These are phyloP conservation scores for Rhododendron ferrugineum DNA, from an alignment of 148 eudicot genomes.

Conservation along the genomic window DNA sequence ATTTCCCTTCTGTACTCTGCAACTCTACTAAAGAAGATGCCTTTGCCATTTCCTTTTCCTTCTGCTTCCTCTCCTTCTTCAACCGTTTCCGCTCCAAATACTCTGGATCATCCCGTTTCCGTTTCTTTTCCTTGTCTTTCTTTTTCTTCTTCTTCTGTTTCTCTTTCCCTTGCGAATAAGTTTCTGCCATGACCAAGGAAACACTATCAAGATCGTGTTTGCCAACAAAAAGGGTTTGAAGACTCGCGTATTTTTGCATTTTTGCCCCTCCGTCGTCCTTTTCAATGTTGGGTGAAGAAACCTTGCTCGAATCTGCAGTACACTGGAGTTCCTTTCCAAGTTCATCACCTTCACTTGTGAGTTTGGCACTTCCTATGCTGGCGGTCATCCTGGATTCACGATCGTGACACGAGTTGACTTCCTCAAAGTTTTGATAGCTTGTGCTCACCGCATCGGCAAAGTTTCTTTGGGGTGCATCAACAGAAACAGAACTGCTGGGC, in stretches of 20 bases:
- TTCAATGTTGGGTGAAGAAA: constrained; percentile 30
- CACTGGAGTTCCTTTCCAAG: constrained; percentile 74
- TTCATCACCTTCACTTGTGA: constrained; percentile 55
- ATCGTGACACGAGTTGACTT: constrained; percentile 82
- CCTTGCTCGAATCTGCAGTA: constrained; percentile 87
- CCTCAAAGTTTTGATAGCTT: constrained; percentile 65
- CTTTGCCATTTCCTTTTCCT: constrained; percentile 21
- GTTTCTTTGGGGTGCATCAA: constrained; percentile 66
- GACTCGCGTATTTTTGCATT: constrained; percentile 24
- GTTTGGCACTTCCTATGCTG: constrained; percentile 85
- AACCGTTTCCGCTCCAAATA: constrained; percentile 61
- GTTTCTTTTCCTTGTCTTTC: constrained; percentile 64
- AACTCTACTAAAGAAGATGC: constrained; percentile 10
- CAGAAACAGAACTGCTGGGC: constrained; percentile 78
- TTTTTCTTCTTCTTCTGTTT: constrained; percentile 48
- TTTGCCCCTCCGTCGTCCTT: constrained; percentile 22
- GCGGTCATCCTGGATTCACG: constrained; percentile 85
- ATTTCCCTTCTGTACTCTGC: constrained; percentile 16
- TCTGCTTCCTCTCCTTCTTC: constrained; percentile 83
- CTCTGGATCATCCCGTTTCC: constrained; percentile 71
- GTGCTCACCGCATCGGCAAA: constrained; percentile 32
- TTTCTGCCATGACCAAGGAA: constrained; percentile 12
- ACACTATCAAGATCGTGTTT: constrained; percentile 26
- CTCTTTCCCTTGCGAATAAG: constrained; percentile 20
- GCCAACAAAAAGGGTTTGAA: constrained; percentile 22